Evolutionary conservation across 73 alveolate genomes (phyloP).

Genomic region (Paramecium sexaurelia): DNA sequence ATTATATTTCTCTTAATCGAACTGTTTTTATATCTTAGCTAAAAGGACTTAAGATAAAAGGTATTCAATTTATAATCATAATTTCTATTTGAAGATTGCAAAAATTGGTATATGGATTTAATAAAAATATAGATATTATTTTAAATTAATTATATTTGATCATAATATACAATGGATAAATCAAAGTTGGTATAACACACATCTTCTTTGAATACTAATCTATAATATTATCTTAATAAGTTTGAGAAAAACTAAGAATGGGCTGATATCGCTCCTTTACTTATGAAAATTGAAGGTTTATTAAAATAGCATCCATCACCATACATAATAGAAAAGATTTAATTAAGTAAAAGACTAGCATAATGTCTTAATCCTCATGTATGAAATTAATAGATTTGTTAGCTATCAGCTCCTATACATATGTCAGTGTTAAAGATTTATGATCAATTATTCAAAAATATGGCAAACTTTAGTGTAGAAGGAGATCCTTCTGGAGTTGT

Average conservation of each 20-base stretch:
- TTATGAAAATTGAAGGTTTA: slow-evolving; percentile 59
- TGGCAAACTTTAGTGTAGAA: slow-evolving; percentile 31
- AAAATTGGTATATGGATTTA: neutral
- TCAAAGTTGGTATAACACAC: neutral
- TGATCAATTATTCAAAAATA: slow-evolving; percentile 61
- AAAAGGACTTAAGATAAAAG: no score
- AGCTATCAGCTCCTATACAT: slow-evolving; percentile 58
- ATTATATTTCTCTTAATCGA: no score
- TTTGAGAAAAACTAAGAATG: slow-evolving; percentile 66
- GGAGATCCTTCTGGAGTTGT: slow-evolving; percentile 23
- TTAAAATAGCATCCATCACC: slow-evolving; percentile 66
- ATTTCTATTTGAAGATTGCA: no score
- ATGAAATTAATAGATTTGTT: neutral
- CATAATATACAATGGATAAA: slow-evolving; percentile 61
- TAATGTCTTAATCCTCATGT: slow-evolving; percentile 68
- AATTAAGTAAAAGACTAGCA: slow-evolving; percentile 64
- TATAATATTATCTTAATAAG: slow-evolving; percentile 40
- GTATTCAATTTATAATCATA: no score
- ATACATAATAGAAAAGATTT: slow-evolving; percentile 56
- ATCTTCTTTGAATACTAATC: slow-evolving; percentile 46
- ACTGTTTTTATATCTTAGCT: no score
- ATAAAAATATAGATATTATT: neutral
- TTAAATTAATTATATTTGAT: neutral
- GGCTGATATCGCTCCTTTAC: slow-evolving; percentile 68
- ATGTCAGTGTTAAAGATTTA: slow-evolving; percentile 53